Base-by-base conservation (phyloP, 1,139 yeast species). In the Schizosaccharomyces versatilis region DNA sequence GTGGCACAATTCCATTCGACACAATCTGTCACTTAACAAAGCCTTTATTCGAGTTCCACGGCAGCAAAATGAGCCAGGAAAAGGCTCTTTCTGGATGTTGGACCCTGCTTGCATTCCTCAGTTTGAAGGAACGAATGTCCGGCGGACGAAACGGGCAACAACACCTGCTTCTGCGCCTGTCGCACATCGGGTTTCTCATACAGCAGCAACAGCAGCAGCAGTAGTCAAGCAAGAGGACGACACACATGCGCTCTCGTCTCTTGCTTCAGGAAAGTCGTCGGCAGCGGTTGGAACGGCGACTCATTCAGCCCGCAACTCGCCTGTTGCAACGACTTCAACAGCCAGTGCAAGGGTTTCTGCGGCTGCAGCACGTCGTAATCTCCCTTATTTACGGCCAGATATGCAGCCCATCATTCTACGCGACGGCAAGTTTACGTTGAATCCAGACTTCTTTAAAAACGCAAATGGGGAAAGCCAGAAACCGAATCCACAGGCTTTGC, bases 1-100 rank as follows among this genome's bases (percentile, higher is more conserved):
- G 1, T 90, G 99, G 99, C 98, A 90, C 68, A 81, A 84, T 64
- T 78, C 94, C 0, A 94, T 90, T 14, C 76, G 93, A 53, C 98
- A 90, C 68, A 86, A 85, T 62, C 72, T 90, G 49, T 81, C 88
- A 32, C 72, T 85, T 61, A 86, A 86, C 67, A 85, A 85, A 67
- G 79, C 88, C 7, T 90, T 90, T 69, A 76, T 79, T 57, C 79
- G 82, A 61, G 79, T 82, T 8, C 73, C 80, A 40, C 80, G 84
- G 62, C 84, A 81, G 60, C 93, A 54, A 38, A 52, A 48, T 7
- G 59, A 57, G 41, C 59, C 59, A n/a, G 59, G 90, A 15, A 81
- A 80, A 64, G 95, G 95, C 57, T 86, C 95, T 90, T 70, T 84
- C 42, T 90, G 94, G 93, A 86, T 88, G 5, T 71, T 90, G 53